Base-by-base conservation (phyloP, 1,284 basidiomycete genomes). In the Vanrija sp. region DNA sequence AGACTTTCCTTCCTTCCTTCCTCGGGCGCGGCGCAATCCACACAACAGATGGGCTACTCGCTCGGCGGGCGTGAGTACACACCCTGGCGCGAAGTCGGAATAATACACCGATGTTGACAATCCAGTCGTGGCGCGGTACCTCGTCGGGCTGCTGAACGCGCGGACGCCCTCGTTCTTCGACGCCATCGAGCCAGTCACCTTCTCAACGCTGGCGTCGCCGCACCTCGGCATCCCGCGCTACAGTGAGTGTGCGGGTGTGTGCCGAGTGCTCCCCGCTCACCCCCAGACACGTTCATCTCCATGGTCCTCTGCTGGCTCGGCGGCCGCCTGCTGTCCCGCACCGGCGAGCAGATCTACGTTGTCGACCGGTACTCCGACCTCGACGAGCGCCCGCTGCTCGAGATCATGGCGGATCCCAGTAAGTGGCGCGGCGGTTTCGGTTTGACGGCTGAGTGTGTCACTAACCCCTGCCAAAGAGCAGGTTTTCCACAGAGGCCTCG, bases 361-460 rank as follows among this genome's bases (percentile, higher is more conserved):
- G 80, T 79, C 0, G 91, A 95, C 73, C 82, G 81, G 57, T 94
- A 88, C 82, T 83, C 84, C 0, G 79, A 81, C 1, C 81, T 69
- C 29, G 69, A 80, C 52, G 86, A 85, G 3, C 79, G 86, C 50
- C 84, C 89, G 3, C 72, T 95, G 6, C 71, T 94, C 19, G 85
- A 90, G 57, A 83, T 92, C 56, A 89, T 95, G 85, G 86, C 88
- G 2, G 90, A 94, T 75, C 87, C 88, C 62, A 80, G 89, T 87
- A 65, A 63, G 83, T 73, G 12, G 5, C 9, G 8, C 3, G 19
- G n/a, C n/a, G n/a, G n/a, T 29, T 18, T 14, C 16, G 19, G 8
- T 6, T 5, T 19, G 19, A 7, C 16, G 16, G 3, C 3, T n/a
- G 44, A 46, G 28, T 21, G n/a, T 12, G 10, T 18, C 16, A 10